Conservation (phyloP, 1,284 basidiomycete species). For the Cryptococcus sp. region DNA sequence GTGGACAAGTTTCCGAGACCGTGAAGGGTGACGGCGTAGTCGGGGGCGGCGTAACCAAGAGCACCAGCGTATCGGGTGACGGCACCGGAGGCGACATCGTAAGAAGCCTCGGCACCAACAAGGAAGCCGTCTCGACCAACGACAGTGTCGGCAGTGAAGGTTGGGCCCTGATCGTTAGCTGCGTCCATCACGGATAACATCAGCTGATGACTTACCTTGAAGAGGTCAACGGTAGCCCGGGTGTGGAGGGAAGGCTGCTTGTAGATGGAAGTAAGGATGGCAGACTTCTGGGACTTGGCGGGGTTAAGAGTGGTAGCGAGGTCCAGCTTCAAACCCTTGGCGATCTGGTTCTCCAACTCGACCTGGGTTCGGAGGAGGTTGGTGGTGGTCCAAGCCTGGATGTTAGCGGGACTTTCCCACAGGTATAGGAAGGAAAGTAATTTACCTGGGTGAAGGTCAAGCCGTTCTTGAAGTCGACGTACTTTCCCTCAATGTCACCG, state of each 20-base stretch:
- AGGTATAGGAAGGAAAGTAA: constrained; percentile 4
- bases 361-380: constrained; percentile 84
- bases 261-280: constrained; percentile 77
- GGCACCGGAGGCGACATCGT: constrained; percentile 92
- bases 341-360: constrained; percentile 97
- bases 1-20: constrained; percentile 91
- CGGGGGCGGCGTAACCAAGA: constrained; percentile 83
- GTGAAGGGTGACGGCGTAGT: constrained; percentile 94
- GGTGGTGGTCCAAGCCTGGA: constrained; percentile 80
- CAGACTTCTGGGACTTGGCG: constrained; percentile 65
- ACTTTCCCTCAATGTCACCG: constrained; percentile 90
- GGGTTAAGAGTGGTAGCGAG: constrained; percentile 79
- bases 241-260: constrained; percentile 96
- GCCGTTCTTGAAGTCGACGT: constrained; percentile 80
- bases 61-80: constrained; percentile 90
- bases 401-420: neutral
- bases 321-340: constrained; percentile 96
- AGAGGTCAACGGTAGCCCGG: constrained; percentile 84
- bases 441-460: constrained; percentile 73
- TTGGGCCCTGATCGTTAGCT: constrained; percentile 68
- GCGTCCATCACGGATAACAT: constrained; percentile 4
- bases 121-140: constrained; percentile 97
- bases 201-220: constrained; percentile 65
- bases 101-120: constrained; percentile 89
- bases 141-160: constrained; percentile 93